These are phyloP conservation scores for Phyllosticta citrichinensis DNA, from an alignment of 2,329 filamentous ascomycete species.

Conservation along the genomic window DNA sequence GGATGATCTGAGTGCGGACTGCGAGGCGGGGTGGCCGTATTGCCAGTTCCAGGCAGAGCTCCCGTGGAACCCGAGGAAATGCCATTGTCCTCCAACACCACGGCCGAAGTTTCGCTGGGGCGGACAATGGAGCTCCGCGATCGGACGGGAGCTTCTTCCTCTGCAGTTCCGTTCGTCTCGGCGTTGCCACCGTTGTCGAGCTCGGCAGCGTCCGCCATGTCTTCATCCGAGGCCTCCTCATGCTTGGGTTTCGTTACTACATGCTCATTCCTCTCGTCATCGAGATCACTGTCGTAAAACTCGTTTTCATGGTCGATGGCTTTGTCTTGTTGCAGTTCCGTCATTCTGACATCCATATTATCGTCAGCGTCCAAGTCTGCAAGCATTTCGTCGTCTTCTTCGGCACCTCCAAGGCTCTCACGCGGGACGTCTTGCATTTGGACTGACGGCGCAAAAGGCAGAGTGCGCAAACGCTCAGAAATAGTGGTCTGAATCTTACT, in stretches of 20 bases:
- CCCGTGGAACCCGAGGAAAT: not conserved
- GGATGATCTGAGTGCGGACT: not conserved
- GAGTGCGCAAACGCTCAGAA: slow-evolving; percentile 3
- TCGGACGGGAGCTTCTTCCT: not conserved
- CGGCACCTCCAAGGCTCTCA: not conserved
- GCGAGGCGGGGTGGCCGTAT: slow-evolving; percentile 1
- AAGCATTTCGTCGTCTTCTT: slow-evolving; percentile 9
- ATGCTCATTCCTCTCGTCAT: slow-evolving; percentile 5
- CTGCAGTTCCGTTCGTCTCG: not conserved
- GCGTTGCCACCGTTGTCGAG: not conserved
- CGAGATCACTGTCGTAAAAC: slow-evolving; percentile 7
- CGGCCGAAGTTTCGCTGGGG: slow-evolving; percentile 4
- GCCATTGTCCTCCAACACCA: not conserved
- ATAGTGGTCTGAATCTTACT: slow-evolving; percentile 6
- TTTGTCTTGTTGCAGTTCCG: slow-evolving; percentile 2
- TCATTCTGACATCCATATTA: slow-evolving; percentile 10
- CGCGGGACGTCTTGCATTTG: slow-evolving; percentile 10
- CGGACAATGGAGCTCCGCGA: not conserved
- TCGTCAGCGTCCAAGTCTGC: slow-evolving; percentile 8
- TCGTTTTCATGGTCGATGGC: slow-evolving; percentile 1
- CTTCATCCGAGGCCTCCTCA: slow-evolving; percentile 3
- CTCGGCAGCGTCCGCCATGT: slow-evolving; percentile 5
- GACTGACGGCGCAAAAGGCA: slow-evolving; percentile 6
- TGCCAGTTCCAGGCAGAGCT: slow-evolving; percentile 4
- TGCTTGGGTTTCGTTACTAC: not conserved